A percentile compares a stretch with the other conserved stretches of the same genome.
phyloP scores from a whole-genome alignment of 2,329 filamentous ascomycete genomes.

The Bipolaris zeicola region DNA sequence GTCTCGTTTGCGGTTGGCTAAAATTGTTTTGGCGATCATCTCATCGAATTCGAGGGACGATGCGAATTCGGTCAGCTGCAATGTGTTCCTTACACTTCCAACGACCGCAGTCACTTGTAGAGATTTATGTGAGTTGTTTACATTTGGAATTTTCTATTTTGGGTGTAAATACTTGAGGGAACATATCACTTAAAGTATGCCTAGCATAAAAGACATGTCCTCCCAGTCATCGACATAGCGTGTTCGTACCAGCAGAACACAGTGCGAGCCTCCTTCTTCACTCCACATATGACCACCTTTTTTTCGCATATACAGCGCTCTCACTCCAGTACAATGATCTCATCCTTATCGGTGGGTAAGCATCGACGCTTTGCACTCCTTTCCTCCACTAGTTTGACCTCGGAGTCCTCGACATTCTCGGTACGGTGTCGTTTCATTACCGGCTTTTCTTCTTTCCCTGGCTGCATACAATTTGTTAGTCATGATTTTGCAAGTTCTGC shows the following conservation, averaged over 20 bases:
- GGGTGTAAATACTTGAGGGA: too few species aligned
- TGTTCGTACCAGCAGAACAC: background rate
- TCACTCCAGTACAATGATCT: slow-evolving; percentile 17
- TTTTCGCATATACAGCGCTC: background rate
- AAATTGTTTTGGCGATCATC: too few species aligned
- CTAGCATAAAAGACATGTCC: too few species aligned
- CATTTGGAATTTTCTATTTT: too few species aligned
- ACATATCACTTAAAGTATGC: too few species aligned
- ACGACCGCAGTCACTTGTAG: too few species aligned
- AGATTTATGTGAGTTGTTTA: too few species aligned
- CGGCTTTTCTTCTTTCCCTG: background rate
- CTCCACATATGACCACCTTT: background rate
- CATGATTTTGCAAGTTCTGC: background rate
- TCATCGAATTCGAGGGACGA: too few species aligned
- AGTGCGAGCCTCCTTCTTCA: background rate
- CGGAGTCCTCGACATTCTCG: background rate
- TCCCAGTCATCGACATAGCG: too few species aligned
- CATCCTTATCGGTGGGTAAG: slow-evolving; percentile 9
- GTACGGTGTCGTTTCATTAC: slow-evolving; percentile 6
- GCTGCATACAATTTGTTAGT: background rate
- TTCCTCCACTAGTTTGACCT: slow-evolving; percentile 7
- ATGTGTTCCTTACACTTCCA: too few species aligned
- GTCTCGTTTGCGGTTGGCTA: too few species aligned
- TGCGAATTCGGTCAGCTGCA: too few species aligned
- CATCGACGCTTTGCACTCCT: slow-evolving; percentile 11